Percentiles rank a stretch among this genome's conserved stretches.
phyloP scores from a whole-genome alignment of 2,329 filamentous ascomycete species.

The Penicillium psychrosexuale region DNA sequence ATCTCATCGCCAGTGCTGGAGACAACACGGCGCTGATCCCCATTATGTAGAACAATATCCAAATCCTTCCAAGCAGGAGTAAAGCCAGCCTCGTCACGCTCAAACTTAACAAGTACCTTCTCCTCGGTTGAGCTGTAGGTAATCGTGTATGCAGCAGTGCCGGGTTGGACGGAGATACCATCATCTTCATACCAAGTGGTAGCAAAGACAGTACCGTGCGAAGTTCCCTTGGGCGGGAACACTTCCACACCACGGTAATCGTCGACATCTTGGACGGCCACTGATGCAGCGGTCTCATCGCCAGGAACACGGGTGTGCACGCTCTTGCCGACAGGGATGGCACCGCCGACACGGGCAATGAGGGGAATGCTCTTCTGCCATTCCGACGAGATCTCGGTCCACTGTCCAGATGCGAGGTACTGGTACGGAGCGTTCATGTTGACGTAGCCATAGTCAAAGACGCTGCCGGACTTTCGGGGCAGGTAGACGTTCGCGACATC shows the following conservation, averaged over 20 bases:
- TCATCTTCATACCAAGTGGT: slow-evolving; percentile 58
- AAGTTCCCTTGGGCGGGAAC: slow-evolving; percentile 50
- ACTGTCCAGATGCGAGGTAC: slow-evolving; percentile 54
- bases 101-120: slow-evolving; percentile 46
- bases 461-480: slow-evolving; percentile 46
- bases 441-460: slow-evolving; percentile 56
- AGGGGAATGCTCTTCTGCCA: slow-evolving; percentile 57
- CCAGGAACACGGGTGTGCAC: slow-evolving; percentile 53
- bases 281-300: slow-evolving; percentile 47
- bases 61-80: slow-evolving; percentile 51
- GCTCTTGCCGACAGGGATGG: slow-evolving; percentile 52
- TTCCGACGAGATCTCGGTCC: slow-evolving; percentile 50
- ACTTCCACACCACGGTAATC: slow-evolving; percentile 58
- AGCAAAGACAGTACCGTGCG: slow-evolving; percentile 37
- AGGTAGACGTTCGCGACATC: slow-evolving; percentile 60
- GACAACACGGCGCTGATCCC: slow-evolving; percentile 46
- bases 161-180: slow-evolving; percentile 48
- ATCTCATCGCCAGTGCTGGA: slow-evolving; percentile 32
- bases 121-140: slow-evolving; percentile 46
- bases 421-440: slow-evolving; percentile 62
- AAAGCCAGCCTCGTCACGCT: slow-evolving; percentile 43
- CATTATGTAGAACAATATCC: slow-evolving; percentile 51
- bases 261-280: slow-evolving; percentile 44
- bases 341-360: slow-evolving; percentile 54
- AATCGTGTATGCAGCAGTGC: slow-evolving; percentile 45